Evolutionary conservation across 2,329 filamentous ascomycete species (phyloP), one percentile per base, ranked within the genome.

Genomic region (Emmonsia crescens): DNA sequence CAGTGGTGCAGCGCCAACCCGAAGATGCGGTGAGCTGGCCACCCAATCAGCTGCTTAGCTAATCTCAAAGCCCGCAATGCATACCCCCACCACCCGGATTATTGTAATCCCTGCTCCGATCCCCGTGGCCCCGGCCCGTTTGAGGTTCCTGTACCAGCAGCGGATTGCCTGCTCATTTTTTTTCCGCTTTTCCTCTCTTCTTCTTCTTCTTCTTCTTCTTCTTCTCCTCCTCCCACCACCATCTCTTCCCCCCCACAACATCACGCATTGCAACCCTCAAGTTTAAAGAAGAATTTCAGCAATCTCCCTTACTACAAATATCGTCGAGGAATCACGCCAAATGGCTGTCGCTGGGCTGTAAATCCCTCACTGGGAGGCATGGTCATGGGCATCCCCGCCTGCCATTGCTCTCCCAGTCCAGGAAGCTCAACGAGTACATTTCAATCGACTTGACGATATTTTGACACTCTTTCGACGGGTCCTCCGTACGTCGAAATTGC

Each of bases 341-440:
- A 79, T 79, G 86, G 85, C 87, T 82, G 80, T 88, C 87, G 87
- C 85, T 89, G 87, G 88, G 88, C 89, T 93, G 88, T 95, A 91
- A 92, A 90, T 84, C 79, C 83, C 77, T 86, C 33, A 87, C 88
- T 91, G 85, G 86, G 86, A 85, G 84, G 62, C 49, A 33, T 46
- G 61, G 57, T 42, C 31, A 10, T 44, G 24, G 21, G 16, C 33
- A 36, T 36, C 10, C 9, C 33, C 31, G 29, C 33, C n/a, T 10
- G 46, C 54, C 56, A 44, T 60, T 55, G 52, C 59, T 55, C 57
- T 65, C 64, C 62, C 84, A 91, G 89, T 90, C 88, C 87, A 85
- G 59, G 85, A 88, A 91, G 89, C 87, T 88, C 87, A 86, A 80
- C 85, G 87, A 91, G 82, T 82, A 84, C 81, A 78, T 78, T 75